Conservation (phyloP, 164 flowering plant species). For the Santalum album region DNA sequence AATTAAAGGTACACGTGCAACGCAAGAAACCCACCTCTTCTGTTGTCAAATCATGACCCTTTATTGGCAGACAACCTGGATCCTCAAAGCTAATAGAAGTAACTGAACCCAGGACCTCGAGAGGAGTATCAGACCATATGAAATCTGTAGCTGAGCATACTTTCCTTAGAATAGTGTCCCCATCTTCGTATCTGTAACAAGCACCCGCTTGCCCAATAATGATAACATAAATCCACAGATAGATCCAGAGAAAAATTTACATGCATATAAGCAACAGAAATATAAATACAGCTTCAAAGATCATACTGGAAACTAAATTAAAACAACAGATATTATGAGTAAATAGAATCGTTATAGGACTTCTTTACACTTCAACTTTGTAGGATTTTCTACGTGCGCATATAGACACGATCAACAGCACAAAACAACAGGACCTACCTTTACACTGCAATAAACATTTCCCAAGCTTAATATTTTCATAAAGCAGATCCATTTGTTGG, state of each 20-base stretch:
- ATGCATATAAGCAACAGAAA: background rate
- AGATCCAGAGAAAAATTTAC: no score
- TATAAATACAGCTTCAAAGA: background rate
- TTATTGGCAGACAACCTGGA: slow-evolving; percentile 50
- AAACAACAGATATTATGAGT: background rate
- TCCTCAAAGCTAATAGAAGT: slow-evolving; percentile 69
- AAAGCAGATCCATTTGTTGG: no score
- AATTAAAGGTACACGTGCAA: background rate
- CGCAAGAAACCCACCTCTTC: slow-evolving; percentile 56
- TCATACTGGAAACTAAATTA: background rate
- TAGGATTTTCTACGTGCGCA: no score
- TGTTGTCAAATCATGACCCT: slow-evolving; percentile 66
- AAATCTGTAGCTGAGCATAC: slow-evolving; percentile 73
- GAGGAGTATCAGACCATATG: slow-evolving; percentile 69
- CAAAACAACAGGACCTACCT: no score
- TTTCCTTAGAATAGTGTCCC: slow-evolving; percentile 47
- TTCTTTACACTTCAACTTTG: no score
- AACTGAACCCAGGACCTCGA: slow-evolving; percentile 82
- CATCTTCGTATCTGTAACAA: slow-evolving; percentile 71
- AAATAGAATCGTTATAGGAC: no score
- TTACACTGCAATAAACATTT: no score
- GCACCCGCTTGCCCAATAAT: slow-evolving; percentile 6
- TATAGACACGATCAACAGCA: no score
- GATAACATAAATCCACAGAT: background rate
- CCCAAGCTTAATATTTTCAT: no score